These are phyloP conservation scores for Claviceps capensis DNA, from an alignment of 2,329 filamentous ascomycete genomes.

Conservation along the genomic window DNA sequence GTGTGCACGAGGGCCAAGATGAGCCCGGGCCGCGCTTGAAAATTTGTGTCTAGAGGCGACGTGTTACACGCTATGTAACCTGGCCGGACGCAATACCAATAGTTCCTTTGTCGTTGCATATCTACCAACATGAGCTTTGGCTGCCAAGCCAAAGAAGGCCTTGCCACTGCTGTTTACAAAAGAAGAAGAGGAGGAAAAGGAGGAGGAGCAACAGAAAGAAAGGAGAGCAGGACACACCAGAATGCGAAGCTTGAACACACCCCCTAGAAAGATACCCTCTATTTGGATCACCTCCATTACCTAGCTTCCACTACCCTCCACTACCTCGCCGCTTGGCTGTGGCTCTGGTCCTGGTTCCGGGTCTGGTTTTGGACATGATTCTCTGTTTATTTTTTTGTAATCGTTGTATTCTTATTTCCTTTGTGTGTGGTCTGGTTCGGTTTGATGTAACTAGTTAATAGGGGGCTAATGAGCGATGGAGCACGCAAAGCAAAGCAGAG, in stretches of 20 bases:
- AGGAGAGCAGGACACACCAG: conserved; percentile 8
- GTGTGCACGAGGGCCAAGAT: too few species aligned
- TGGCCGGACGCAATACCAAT: neutral
- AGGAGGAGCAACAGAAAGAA: neutral
- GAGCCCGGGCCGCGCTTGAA: too few species aligned
- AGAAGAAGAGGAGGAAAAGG: neutral
- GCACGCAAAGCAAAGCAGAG: too few species aligned
- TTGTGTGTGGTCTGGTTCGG: too few species aligned
- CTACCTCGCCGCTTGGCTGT: too few species aligned
- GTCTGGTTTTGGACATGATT: too few species aligned
- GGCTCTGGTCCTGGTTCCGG: too few species aligned
- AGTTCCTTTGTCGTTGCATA: conserved; percentile 2
- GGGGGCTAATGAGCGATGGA: too few species aligned
- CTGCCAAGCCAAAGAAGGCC: neutral
- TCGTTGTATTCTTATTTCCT: too few species aligned
- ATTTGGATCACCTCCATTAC: conserved; percentile 14
- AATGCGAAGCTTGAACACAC: conserved; percentile 14
- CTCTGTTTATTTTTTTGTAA: too few species aligned
- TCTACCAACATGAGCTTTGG: conserved; percentile 1
- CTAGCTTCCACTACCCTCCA: neutral
- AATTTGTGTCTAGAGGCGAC: too few species aligned
- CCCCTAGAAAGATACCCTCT: conserved; percentile 28
- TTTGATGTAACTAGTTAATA: too few species aligned
- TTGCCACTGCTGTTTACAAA: neutral
- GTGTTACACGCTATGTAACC: neutral